Conservation (phyloP, 495 filamentous ascomycete genomes). For the Xanthoparmelia taractica region DNA sequence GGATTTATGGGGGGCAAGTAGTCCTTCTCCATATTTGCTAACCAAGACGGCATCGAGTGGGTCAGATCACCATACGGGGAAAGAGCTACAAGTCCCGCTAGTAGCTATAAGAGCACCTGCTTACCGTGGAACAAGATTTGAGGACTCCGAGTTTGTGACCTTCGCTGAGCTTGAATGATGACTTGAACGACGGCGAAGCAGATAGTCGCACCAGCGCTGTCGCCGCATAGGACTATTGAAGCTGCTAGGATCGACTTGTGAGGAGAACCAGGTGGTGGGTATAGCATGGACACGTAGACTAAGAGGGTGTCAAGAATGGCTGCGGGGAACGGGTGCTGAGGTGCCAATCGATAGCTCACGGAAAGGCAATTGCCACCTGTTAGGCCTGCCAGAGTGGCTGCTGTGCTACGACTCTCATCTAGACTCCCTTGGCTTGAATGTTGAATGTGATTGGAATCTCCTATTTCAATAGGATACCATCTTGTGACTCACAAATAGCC, state of each 20-base stretch:
- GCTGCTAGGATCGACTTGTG: conserved; percentile 59
- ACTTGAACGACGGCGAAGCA: conserved; percentile 60
- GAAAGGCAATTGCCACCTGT: background rate
- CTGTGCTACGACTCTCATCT: background rate
- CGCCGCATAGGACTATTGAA: conserved; percentile 70
- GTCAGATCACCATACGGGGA: conserved; percentile 73
- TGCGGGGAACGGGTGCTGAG: conserved; percentile 73
- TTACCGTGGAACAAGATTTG: conserved; percentile 45
- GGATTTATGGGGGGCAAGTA: conserved; percentile 51
- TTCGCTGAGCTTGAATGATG: conserved; percentile 61
- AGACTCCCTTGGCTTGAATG: background rate
- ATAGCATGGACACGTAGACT: conserved; percentile 71
- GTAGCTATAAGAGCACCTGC: conserved; percentile 53
- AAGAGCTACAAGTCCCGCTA: conserved; percentile 56
- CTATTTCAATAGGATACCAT: background rate
- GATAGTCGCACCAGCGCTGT: conserved; percentile 78
- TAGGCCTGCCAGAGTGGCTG: background rate
- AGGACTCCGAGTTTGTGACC: conserved; percentile 39
- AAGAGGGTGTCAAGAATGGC: conserved; percentile 71
- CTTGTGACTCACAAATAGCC: background rate
- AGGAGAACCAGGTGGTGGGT: conserved; percentile 63
- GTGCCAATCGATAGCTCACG: conserved; percentile 75
- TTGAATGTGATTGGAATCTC: background rate
- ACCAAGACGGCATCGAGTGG: conserved; percentile 61
- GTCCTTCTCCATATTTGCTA: conserved; percentile 55